Evolutionary conservation across 345 rosid species (phyloP), one percentile per base, ranked within the genome.

Genomic region (Linum trigynum): DNA sequence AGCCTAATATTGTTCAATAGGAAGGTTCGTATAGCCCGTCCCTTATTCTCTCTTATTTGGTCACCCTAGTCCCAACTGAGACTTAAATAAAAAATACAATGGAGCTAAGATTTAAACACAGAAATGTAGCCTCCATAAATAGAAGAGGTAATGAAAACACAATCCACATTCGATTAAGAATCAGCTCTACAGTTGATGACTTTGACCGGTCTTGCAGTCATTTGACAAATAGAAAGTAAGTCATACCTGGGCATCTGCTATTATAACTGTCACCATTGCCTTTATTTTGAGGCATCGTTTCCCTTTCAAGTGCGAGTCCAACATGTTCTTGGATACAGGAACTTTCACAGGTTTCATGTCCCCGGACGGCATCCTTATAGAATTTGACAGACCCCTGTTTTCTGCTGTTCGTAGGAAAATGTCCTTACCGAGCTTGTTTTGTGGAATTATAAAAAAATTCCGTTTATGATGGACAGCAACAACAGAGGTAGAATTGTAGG

Each of bases 341-440:
- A 90, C 99, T 77, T 86, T 90, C 56, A 94, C 73, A 62, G 92
- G 86, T 78, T 80, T 88, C 71, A 66, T 71, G 82, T 86, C 92
- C 68, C 99, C 99, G 74, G 97, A 89, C 68, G 96, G 92, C 96
- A 94, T 85, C 77, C 81, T 85, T 67, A 77, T 75, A 51, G 84
- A 69, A 71, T 85, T 81, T 6, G 82, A 73, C 39, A 74, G 75
- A 42, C 90, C 92, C 75, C 76, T 73, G 65, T 72, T 78, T 76
- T 90, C 91, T 15, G 82, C 78, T 59, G 91, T 84, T 61, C 92
- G 85, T 57, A 94, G 79, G 75, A 81, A 90, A 71, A 94, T 86
- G 72, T 94, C 99, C 75, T 83, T 89, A 69, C 97, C 99, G 75
- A 94, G 94, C 79, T 88, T 90, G 80, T 94, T 94, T 71, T 84